phyloP scores from a whole-genome alignment of 345 rosid species.

The Hevea brasiliensis region DNA sequence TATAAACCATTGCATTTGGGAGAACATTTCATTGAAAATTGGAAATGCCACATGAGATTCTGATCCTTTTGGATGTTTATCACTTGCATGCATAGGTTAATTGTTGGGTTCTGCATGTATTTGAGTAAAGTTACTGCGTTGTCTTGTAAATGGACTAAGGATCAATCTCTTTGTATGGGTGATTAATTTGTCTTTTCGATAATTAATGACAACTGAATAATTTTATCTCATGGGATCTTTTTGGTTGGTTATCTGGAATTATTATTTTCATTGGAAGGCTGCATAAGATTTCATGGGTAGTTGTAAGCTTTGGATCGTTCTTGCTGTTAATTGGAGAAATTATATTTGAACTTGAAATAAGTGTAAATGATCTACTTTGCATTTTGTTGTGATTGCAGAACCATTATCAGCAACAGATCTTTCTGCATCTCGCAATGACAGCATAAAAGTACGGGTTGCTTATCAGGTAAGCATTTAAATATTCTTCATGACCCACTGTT shows the following conservation, averaged over 20 bases:
- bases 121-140: background rate
- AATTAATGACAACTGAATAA: background rate
- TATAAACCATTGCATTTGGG: background rate
- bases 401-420: constrained; percentile 60
- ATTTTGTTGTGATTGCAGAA: constrained; percentile 47
- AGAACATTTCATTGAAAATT: background rate
- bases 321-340: background rate
- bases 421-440: constrained; percentile 40
- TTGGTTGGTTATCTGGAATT: background rate
- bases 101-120: constrained; percentile 1
- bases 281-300: background rate
- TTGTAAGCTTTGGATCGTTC: background rate
- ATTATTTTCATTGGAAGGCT: background rate
- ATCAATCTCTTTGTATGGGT: background rate
- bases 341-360: background rate
- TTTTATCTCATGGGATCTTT: background rate
- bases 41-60: background rate
- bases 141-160: background rate
- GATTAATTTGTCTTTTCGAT: background rate
- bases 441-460: constrained; percentile 70
- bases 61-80: background rate
- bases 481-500: constrained; percentile 15
- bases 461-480: constrained; percentile 60
- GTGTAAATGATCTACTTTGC: background rate
- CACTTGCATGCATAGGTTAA: background rate